phyloP scores from a whole-genome alignment of 768 basidiomycete species.

The Boletus eberwhitei region DNA sequence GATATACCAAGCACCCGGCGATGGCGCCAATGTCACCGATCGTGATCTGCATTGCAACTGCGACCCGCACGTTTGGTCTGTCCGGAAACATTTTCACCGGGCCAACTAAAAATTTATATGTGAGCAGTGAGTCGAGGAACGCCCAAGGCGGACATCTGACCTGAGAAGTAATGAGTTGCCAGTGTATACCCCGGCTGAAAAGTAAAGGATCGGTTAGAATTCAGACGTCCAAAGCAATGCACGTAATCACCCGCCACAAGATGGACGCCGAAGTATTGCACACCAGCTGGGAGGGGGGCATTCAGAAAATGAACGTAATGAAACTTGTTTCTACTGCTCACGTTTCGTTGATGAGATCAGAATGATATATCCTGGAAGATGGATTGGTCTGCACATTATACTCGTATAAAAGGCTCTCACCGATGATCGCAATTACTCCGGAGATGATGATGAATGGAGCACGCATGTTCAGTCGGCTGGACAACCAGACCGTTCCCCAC shows the following conservation, averaged over 20 bases:
- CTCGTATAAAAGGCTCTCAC: slow-evolving; percentile 23
- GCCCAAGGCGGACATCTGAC: slow-evolving; percentile 24
- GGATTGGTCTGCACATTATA: background rate
- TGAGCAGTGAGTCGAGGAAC: background rate
- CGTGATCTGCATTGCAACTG: slow-evolving; percentile 61
- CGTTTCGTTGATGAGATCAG: slow-evolving; percentile 46
- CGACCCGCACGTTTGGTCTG: slow-evolving; percentile 64
- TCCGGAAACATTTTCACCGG: slow-evolving; percentile 64
- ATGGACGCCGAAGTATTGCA: slow-evolving; percentile 57
- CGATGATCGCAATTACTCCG: slow-evolving; percentile 49
- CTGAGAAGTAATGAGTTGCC: slow-evolving; percentile 56
- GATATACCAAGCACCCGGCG: slow-evolving; percentile 53
- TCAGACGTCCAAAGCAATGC: background rate
- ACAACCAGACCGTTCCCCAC: slow-evolving; percentile 48
- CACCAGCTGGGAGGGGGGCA: slow-evolving; percentile 36
- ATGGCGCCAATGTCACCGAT: slow-evolving; percentile 61
- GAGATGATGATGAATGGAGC: slow-evolving; percentile 53
- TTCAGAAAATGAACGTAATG: background rate
- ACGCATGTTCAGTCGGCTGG: slow-evolving; percentile 42
- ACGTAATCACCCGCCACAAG: slow-evolving; percentile 38
- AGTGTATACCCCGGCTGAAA: slow-evolving; percentile 49
- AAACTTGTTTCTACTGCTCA: slow-evolving; percentile 21
- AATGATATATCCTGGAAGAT: slow-evolving; percentile 50
- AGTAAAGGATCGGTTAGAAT: background rate
- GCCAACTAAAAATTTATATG: slow-evolving; percentile 38